These are phyloP conservation scores for Steccherinum ochraceum DNA, from an alignment of 768 basidiomycete genomes.

Conservation along the genomic window DNA sequence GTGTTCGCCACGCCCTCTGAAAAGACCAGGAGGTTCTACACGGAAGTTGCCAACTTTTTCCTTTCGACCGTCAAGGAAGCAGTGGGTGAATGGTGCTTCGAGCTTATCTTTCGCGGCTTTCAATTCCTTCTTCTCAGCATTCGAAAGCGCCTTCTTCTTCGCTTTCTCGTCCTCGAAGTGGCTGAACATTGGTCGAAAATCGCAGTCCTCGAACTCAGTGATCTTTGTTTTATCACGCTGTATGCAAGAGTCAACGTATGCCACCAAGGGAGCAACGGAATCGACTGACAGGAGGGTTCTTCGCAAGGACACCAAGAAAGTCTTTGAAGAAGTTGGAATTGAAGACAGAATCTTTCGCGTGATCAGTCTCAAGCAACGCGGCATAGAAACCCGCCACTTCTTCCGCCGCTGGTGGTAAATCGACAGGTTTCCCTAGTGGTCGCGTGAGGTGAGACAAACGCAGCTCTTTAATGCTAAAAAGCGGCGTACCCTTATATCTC, in stretches of 20 bases:
- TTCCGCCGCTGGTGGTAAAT: slow-evolving; percentile 81
- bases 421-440: slow-evolving; percentile 75
- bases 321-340: slow-evolving; percentile 96
- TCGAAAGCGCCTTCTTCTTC: slow-evolving; percentile 81
- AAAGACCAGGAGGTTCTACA: slow-evolving; percentile 97
- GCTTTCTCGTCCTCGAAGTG: slow-evolving; percentile 89
- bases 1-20: slow-evolving; percentile 96
- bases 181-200: slow-evolving; percentile 93
- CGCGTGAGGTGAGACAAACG: too few relatives aligned
- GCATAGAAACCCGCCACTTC: slow-evolving; percentile 97
- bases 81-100: slow-evolving; percentile 80
- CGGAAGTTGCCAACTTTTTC: slow-evolving; percentile 99
- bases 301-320: slow-evolving; percentile 70
- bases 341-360: slow-evolving; percentile 83
- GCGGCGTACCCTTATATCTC: slow-evolving; percentile 89
- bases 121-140: slow-evolving; percentile 84
- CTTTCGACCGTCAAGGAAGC: slow-evolving; percentile 91
- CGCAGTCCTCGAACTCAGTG: slow-evolving; percentile 70
- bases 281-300: slow-evolving; percentile 73
- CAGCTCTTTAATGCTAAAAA: too few relatives aligned
- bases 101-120: slow-evolving; percentile 81
- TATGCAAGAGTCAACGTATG: not conserved
- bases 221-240: slow-evolving; percentile 75
- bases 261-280: slow-evolving; percentile 3
- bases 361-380: slow-evolving; percentile 87